Evolutionary conservation across 176 grass and related monocot species (phyloP), one percentile per base, ranked within the genome.

Genomic region (Elaeis guineensis): DNA sequence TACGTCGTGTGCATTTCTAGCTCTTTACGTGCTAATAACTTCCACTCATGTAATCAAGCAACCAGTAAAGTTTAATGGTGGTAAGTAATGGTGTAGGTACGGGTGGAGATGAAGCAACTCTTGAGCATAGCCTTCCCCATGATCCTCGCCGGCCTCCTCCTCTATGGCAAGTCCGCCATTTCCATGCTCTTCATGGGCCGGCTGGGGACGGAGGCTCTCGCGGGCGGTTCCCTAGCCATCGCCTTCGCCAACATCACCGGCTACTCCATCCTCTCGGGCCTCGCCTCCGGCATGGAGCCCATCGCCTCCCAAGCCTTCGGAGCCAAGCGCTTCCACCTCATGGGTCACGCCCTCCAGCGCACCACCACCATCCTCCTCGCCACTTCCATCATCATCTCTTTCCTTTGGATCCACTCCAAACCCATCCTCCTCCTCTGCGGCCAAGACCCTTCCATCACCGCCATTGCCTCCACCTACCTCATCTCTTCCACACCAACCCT

Each of bases 161-260:
- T 94, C 70, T 94, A 94, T 64, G 48, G 65, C 48, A 80, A 84
- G 6, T 94, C 89, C 20, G 63, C 88, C 24, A 69, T 94, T 28
- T 94, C 89, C 65, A 88, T 85, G 84, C 56, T 94, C 59, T 94
- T 88, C 65, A 80, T 94, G 5, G 84, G 89, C 26, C 61, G 72
- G n/a, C 89, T 94, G 19, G 89, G 89, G 20, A 57, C 72, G 3
- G 63, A 79, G 5, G 66, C 80, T 0, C 74, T 94, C n/a, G 80
- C 89, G 16, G 89, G 89, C 2, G 89, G 89, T 48, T 84, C 89
- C 22, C 84, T 94, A 24, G 83, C 89, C 25, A 82, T 94, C 29
- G 89, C 84, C 58, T 94, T 88, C 62, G 84, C 89, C 19, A 94
- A 94, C 67, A 94, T 94, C 64, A 94, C 89, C 12, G 89, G 89